Evolutionary conservation across 139 green algal genomes (phyloP), one percentile per base, ranked within the genome.

Genomic region (Zygnema circumcarinatum): DNA sequence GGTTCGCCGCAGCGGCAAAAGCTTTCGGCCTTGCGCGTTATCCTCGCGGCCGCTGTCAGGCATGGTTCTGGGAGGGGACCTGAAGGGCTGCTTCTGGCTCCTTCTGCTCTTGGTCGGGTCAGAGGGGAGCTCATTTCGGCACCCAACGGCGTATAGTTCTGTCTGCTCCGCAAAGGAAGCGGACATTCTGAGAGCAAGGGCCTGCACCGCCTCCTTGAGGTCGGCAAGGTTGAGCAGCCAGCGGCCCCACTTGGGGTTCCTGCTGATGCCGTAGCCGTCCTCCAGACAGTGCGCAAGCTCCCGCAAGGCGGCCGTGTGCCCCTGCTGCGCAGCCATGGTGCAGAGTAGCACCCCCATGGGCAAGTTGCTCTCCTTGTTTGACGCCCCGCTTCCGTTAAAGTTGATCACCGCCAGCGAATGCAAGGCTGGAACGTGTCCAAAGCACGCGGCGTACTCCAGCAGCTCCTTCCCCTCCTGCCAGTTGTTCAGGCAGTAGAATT

Each of bases 241-340:
- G 16, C 79, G 41, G 21, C 86, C 86, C 33, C 76, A 40, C 53
- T 32, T 38, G 25, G 83, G 31, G 72, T 91, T 72, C 25, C 40
- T 54, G 42, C 47, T 40, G 52, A 88, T 40, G 22, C 86, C 86
- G 69, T 80, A 91, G 21, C 86, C 86, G 81, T 91, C 87, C 62
- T 89, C 54, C 25, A 91, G 87, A 75, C 87, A 91, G 87, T 91
- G 87, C 25, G 81, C 87, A 20, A 89, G 74, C 47, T 91, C 87
- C 25, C 87, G 67, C 11, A 90, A n/a, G 35, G 83, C 87, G 20
- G 76, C 81, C 42, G 79, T 42, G 81, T 79, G 56, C 21, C 81
- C 81, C 52, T 38, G 35, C 25, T 31, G 22, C 36, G 85, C 85
- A 22, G 85, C 85, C 7, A 67, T 79, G 39, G 78, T 79, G 67